Evolutionary conservation across 2,329 filamentous ascomycete genomes (phyloP), one percentile per base, ranked within the genome.

Genomic region (Aspergillus sp.): DNA sequence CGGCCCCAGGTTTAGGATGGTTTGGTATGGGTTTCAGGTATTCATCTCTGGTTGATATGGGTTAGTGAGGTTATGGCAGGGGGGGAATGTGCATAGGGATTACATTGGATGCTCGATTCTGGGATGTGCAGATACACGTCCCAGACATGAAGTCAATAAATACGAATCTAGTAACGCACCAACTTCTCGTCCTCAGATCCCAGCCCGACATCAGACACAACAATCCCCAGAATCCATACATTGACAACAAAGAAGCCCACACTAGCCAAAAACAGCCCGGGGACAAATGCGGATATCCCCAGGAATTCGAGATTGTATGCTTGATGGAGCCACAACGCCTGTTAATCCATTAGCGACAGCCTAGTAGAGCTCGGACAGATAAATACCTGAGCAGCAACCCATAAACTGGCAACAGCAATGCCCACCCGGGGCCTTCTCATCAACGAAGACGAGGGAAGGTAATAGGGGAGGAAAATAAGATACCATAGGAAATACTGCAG

Each of bases 401-500:
- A 98, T 4, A 88, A 61, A 1, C 63, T 47, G 4, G 84, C 65
- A 1, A 83, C 83, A 0, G 66, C 47, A 1, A 82, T 37, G 1
- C 91, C 91, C 3, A 81, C 60, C 4, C 52, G 50, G 0, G 75
- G 75, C 2, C 63, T 68, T 4, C 57, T 61, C 1, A 93, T 62
- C 10, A 95, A 70, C 0, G 81, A 80, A 0, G 88, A 95, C 24
- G 64, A 64, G 0, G 89, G 86, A 0, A 98, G 78, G 55, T 95
- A 93, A 30, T 95, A 79, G 0, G 91, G 91, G 2, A 96, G 68
- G 47, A 98, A 84, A 43, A 95, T 76, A 61, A 95, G 79, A 61
- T 98, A 96, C 91, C 91, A 98, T 30, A 98, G 74, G 59, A 98
- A 98, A 58, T 98, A 98, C 86, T 94, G 16, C 5, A n/a, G 8